Conservation (phyloP, 208 protist species). For the Crithidia mellificae region DNA sequence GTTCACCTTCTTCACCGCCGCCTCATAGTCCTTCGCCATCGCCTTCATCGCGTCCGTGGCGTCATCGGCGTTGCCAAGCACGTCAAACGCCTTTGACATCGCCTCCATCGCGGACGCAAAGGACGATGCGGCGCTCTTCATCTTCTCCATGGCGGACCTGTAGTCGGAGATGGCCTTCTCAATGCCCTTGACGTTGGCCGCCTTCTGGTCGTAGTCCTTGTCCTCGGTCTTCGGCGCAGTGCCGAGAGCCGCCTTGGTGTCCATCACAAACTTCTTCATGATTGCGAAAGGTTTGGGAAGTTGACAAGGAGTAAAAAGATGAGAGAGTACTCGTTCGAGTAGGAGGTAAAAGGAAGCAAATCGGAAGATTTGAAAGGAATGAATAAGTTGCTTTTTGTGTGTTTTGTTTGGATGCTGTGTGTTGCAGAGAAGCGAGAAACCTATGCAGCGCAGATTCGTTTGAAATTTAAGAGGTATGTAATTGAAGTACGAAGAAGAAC, state of each 20-base stretch:
- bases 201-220: conserved; percentile 41
- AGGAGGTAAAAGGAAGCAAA: background rate
- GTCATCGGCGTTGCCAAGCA: conserved; percentile 25
- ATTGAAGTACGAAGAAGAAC: background rate
- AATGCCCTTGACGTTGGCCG: conserved; percentile 29
- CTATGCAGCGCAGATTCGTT: background rate
- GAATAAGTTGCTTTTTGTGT: too few species aligned
- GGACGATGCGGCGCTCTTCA: conserved; percentile 36
- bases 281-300: background rate
- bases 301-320: background rate
- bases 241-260: conserved; percentile 40
- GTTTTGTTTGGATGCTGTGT: background rate
- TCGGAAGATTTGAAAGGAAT: background rate
- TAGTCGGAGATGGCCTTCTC: conserved; percentile 31
- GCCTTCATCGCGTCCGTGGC: conserved; percentile 21
- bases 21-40: conserved; percentile 12
- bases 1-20: conserved; percentile 20
- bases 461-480: background rate
- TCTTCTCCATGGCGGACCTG: conserved; percentile 26
- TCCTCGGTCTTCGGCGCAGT: conserved; percentile 50
- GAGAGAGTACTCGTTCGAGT: background rate
- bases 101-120: conserved; percentile 30
- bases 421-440: conserved; percentile 1
- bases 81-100: conserved; percentile 41
- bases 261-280: conserved; percentile 62